Conservation (phyloP, 805 yeast species). For the Saccharomycopsis amapae region DNA sequence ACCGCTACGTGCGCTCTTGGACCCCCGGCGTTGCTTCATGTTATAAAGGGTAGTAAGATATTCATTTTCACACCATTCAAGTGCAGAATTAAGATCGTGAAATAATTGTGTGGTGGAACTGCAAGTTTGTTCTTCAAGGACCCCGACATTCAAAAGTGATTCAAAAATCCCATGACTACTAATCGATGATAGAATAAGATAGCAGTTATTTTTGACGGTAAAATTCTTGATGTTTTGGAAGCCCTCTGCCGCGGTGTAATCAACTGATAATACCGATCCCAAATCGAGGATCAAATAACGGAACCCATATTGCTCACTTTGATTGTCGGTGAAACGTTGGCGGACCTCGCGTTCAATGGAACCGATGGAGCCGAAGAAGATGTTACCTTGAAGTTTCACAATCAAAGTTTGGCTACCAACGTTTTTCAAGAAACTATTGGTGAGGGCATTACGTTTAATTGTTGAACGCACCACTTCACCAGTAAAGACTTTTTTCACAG, state of each 20-base stretch:
- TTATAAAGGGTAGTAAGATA: slow-evolving; percentile 59
- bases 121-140: slow-evolving; percentile 38
- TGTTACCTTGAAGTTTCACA: slow-evolving; percentile 76
- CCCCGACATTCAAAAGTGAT: slow-evolving; percentile 76
- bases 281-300: slow-evolving; percentile 80
- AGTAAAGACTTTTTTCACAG: slow-evolving; percentile 72
- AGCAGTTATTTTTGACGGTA: slow-evolving; percentile 59
- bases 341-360: slow-evolving; percentile 77
- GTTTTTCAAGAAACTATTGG: slow-evolving; percentile 72
- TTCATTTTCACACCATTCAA: slow-evolving; percentile 96
- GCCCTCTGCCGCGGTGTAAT: slow-evolving; percentile 95
- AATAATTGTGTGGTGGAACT: slow-evolving; percentile 49
- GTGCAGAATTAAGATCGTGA: slow-evolving; percentile 72
- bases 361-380: slow-evolving; percentile 94
- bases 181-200: slow-evolving; percentile 73
- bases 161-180: slow-evolving; percentile 54
- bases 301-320: slow-evolving; percentile 35
- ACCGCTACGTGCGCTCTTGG: too few relatives aligned
- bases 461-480: slow-evolving; percentile 89
- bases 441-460: slow-evolving; percentile 83
- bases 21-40: slow-evolving; percentile 28
- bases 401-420: slow-evolving; percentile 91
- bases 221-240: slow-evolving; percentile 80
- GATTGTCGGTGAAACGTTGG: slow-evolving; percentile 43
- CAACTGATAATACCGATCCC: slow-evolving; percentile 70